Base-by-base conservation (phyloP, 2,329 filamentous ascomycete species). In the Drechmeria coniospora region DNA sequence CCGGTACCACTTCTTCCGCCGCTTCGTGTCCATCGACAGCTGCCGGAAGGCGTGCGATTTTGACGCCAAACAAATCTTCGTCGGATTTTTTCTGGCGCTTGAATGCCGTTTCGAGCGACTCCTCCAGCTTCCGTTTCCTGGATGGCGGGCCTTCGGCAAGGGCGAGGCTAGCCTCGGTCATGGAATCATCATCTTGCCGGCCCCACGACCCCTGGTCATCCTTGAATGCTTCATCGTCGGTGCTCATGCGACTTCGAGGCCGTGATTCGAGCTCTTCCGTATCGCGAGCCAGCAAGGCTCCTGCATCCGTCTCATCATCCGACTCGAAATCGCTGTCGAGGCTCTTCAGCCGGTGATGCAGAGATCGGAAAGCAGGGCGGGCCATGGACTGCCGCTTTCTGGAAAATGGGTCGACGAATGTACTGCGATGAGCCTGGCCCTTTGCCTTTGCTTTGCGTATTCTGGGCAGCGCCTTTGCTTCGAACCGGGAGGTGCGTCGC, bases 221-320 rank as follows among this genome's bases (percentile, higher is more conserved):
- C 39, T 65, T 65, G 26, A 53, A 58, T 3, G 47, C 52, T 31
- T 69, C 64, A 27, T 74, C 68, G 32, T 76, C 70, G 2, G 65
- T 65, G 44, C 66, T 72, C 62, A 74, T 67, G 23, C 79, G 81
- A 50, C 81, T 93, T 24, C 75, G 73, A 26, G 79, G 79, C 23
- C 79, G 71, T 36, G 81, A 92, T 34, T 90, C 86, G 19, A 74
- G 74, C 38, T 90, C 86, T 46, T 92, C 86, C 0, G 81, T 92
- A 46, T 86, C 83, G 25, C 76, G 66, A 9, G 68, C 71, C 9
- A 78, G 72, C 17, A 51, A 32, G 19, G 57, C 56, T 21, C 58
- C 55, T 25, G 68, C 68, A 36, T 71, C 68, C 2, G 53, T 59
- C 31, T 94, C 84, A 39, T 92, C 86, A 37, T 93, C 86, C 1